These are phyloP conservation scores for Lodderomyces theae DNA, from an alignment of 1,139 yeast genomes.

Conservation along the genomic window DNA sequence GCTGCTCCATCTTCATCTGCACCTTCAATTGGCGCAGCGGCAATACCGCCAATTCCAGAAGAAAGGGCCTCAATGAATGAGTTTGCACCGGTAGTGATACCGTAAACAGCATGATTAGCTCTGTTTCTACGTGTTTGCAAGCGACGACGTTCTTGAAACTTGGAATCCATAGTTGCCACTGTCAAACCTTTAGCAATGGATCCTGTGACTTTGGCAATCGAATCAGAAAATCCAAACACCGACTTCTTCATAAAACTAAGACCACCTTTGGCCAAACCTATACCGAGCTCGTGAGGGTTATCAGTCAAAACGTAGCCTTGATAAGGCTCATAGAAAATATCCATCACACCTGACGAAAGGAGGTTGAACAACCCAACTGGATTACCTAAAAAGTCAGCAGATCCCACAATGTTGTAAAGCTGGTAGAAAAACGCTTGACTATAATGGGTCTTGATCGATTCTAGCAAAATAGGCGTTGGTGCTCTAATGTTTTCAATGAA, in stretches of 20 bases:
- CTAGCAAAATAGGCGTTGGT: constrained; percentile 70
- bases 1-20: constrained; percentile 80
- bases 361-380: constrained; percentile 96
- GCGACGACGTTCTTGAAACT: constrained; percentile 79
- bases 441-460: constrained; percentile 79
- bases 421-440: constrained; percentile 92
- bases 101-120: constrained; percentile 87
- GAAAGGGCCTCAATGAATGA: constrained; percentile 84
- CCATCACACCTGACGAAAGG: constrained; percentile 91
- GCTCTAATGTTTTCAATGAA: constrained; percentile 87
- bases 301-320: constrained; percentile 93
- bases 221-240: constrained; percentile 91
- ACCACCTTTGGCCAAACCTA: constrained; percentile 95
- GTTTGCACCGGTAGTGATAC: constrained; percentile 82
- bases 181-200: constrained; percentile 93
- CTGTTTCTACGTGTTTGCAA: constrained; percentile 64
- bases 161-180: constrained; percentile 82
- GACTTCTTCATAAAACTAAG: constrained; percentile 90
- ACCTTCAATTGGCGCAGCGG: constrained; percentile 87
- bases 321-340: constrained; percentile 95
- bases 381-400: constrained; percentile 94
- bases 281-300: constrained; percentile 92
- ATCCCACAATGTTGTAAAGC: constrained; percentile 87
- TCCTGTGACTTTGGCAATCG: constrained; percentile 89
- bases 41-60: constrained; percentile 88